A percentile compares a stretch with the other conserved stretches of the same genome.
These are phyloP conservation scores for Nannochloris sp. DNA, from an alignment of 139 green algal genomes.

Conservation along the genomic window DNA sequence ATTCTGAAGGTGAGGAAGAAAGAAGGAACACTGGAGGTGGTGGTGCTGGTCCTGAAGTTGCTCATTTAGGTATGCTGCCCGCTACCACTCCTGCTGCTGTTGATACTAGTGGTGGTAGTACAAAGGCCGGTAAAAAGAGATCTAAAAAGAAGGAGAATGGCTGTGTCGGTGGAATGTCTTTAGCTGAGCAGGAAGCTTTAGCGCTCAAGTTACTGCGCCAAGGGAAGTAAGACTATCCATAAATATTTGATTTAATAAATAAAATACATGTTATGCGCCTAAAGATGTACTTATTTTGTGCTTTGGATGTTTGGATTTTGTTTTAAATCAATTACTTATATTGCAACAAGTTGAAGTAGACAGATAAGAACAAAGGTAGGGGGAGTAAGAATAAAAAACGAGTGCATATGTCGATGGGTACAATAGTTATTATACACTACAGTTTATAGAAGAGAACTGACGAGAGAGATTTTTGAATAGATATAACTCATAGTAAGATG, in stretches of 20 bases:
- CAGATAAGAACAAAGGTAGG: no score
- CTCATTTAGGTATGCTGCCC: conserved; percentile 40
- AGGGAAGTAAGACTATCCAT: background rate
- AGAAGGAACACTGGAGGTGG: background rate
- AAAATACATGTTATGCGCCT: background rate
- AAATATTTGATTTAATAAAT: conserved; percentile 1
- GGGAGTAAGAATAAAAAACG: no score
- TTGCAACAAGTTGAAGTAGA: no score
- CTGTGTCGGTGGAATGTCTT: conserved; percentile 6
- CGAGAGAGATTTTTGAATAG: no score
- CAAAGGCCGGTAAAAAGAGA: background rate
- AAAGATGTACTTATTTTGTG: background rate
- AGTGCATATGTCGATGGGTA: no score
- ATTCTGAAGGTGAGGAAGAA: conserved; percentile 14
- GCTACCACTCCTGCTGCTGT: background rate
- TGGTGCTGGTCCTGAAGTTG: conserved; percentile 2
- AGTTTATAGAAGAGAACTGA: no score
- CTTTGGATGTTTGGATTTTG: no score
- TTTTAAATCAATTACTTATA: no score
- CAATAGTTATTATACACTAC: no score
- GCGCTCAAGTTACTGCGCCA: conserved; percentile 45
- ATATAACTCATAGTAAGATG: no score
- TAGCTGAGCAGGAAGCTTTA: conserved; percentile 58
- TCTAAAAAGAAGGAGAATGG: background rate
- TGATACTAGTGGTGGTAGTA: background rate